phyloP scores from a whole-genome alignment of 2,329 filamentous ascomycete genomes.

The Aspergillus spinulosporus region DNA sequence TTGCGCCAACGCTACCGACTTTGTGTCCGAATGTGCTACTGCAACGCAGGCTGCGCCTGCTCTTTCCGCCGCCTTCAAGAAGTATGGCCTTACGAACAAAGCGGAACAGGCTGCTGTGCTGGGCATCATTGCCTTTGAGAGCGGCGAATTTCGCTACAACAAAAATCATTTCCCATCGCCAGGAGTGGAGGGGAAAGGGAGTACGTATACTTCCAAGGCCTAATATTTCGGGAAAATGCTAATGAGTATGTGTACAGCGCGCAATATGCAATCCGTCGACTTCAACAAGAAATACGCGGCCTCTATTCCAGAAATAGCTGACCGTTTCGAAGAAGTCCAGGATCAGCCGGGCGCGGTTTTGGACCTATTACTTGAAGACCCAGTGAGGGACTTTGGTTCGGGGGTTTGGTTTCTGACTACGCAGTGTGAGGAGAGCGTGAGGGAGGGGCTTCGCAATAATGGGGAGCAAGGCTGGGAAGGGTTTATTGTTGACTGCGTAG shows the following conservation, averaged over 20 bases:
- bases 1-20: conserved; percentile 52
- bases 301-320: conserved; percentile 47
- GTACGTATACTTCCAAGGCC: conserved; percentile 9
- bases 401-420: conserved; percentile 63
- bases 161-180: conserved; percentile 16
- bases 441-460: conserved; percentile 48
- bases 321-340: conserved; percentile 32
- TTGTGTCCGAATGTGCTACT: conserved; percentile 63
- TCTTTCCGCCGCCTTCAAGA: conserved; percentile 57
- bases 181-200: conserved; percentile 19
- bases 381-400: conserved; percentile 57
- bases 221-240: background rate
- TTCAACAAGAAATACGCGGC: conserved; percentile 59
- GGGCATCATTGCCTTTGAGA: conserved; percentile 71
- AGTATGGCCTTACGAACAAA: conserved; percentile 56
- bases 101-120: conserved; percentile 70
- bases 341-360: conserved; percentile 49
- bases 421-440: conserved; percentile 52
- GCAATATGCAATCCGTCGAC: conserved; percentile 62
- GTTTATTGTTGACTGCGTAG: conserved; percentile 58
- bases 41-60: conserved; percentile 61
- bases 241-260: conserved; percentile 37
- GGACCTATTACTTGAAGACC: conserved; percentile 50
- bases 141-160: conserved; percentile 68
- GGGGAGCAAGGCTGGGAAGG: conserved; percentile 52